Percentiles rank a stretch among this genome's conserved stretches.
phyloP scores from a whole-genome alignment of 2,329 filamentous ascomycete genomes.

The Arthrobotrys sphaeroides region DNA sequence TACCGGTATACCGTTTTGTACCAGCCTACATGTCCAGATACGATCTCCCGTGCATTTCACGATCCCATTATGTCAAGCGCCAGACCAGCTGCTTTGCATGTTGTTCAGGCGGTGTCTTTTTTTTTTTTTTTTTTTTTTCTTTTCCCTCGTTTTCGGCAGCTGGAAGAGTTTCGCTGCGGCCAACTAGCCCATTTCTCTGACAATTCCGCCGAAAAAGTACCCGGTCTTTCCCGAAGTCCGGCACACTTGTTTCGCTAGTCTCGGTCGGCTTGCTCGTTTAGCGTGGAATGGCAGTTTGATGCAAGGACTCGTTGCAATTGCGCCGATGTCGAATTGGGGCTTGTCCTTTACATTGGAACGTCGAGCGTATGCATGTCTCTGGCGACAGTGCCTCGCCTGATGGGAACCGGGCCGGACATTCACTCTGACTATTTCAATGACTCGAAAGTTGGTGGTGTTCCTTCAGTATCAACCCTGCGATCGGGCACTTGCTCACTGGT shows the following conservation, averaged over 20 bases:
- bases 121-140: slow-evolving; percentile 32
- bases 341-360: not conserved
- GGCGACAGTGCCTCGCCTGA: slow-evolving; percentile 15
- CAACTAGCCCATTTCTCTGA: slow-evolving; percentile 40
- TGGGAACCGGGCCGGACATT: not conserved
- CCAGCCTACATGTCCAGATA: not conserved
- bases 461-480: no score
- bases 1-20: not conserved
- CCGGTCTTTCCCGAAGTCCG: slow-evolving; percentile 53
- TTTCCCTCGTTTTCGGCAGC: slow-evolving; percentile 43
- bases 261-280: slow-evolving; percentile 34
- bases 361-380: not conserved
- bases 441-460: not conserved
- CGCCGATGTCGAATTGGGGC: not conserved
- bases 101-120: slow-evolving; percentile 20
- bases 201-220: slow-evolving; percentile 49
- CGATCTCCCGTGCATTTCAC: not conserved
- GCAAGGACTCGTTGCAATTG: not conserved
- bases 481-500: no score
- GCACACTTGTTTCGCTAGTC: slow-evolving; percentile 24
- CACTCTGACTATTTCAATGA: not conserved
- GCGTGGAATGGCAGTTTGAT: not conserved
- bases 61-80: slow-evolving; percentile 11
- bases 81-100: not conserved
- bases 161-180: slow-evolving; percentile 36